These are phyloP conservation scores for Blastocystis sp. DNA, from an alignment of 352 stramenopile genomes.

Conservation along the genomic window DNA sequence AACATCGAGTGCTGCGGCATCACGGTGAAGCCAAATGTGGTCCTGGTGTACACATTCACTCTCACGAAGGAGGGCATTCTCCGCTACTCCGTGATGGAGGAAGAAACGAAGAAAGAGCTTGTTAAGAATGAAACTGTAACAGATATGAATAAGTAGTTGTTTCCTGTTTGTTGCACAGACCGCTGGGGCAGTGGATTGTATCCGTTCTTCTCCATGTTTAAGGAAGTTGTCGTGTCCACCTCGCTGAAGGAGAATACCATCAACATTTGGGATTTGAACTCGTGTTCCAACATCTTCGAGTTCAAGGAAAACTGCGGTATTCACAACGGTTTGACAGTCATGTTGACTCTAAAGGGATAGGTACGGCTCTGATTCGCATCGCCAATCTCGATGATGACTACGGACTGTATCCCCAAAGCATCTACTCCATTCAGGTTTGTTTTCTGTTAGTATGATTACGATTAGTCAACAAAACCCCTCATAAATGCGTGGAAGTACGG, in stretches of 20 bases:
- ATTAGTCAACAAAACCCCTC: conserved; percentile 43
- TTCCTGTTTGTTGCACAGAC: not conserved
- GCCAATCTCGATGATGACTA: conserved; percentile 13
- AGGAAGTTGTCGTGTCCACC: conserved; percentile 57
- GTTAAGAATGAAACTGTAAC: too few relatives aligned
- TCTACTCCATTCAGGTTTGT: conserved; percentile 37
- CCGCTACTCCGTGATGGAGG: too few relatives aligned
- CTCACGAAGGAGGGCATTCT: too few relatives aligned
- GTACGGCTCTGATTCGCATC: conserved; percentile 17
- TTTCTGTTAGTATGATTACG: not conserved
- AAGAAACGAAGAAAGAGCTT: too few relatives aligned
- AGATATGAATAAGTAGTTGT: not conserved
- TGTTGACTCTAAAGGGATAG: not conserved
- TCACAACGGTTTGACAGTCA: conserved; percentile 22
- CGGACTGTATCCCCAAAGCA: conserved; percentile 43
- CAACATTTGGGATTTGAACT: conserved; percentile 60
- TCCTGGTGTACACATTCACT: too few relatives aligned
- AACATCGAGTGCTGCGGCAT: too few relatives aligned
- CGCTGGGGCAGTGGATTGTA: not conserved
- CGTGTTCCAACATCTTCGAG: conserved; percentile 65
- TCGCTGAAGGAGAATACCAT: conserved; percentile 60
- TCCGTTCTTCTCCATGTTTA: conserved; percentile 13
- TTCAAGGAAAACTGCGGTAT: conserved; percentile 55
- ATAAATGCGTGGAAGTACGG: conserved; percentile 59
- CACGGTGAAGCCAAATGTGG: too few relatives aligned